Evolutionary conservation across 208 protist genomes (phyloP), one percentile per base, ranked within the genome.

Genomic region (Plasmodiophora brassicae): DNA sequence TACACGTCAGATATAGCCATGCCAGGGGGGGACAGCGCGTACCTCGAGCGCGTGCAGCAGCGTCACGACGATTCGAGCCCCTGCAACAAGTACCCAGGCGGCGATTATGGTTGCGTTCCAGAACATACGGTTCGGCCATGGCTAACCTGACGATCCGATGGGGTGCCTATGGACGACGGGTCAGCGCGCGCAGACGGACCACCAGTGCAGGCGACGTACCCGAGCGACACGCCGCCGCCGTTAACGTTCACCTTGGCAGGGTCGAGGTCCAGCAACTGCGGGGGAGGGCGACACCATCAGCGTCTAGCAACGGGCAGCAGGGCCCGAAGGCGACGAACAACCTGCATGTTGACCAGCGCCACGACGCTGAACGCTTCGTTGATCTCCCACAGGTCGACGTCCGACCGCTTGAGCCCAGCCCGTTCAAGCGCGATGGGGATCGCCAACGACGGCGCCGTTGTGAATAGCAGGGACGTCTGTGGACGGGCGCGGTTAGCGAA

Each of bases 291-390:
- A n/a, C n/a, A n/a, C n/a, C n/a, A n/a, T n/a, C n/a, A n/a, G n/a
- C n/a, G 50, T 57, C 14, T 25, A 14, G 14, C 25, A 57, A 25
- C 25, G 14, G 50, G 20, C 25, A 28, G 50, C 20, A 28, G 50
- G 25, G 25, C 14, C 25, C 25, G 14, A 57, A 28, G 25, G 25
- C 50, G 25, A 57, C 20, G 14, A 57, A 14, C 25, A 57, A 57
- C 50, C 50, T 57, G 14, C 20, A 57, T 57, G 50, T 57, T 57
- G 14, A 25, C 50, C 50, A 57, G 50, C 50, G 50, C 25, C 50
- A 57, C 50, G 28, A 84, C 84, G 20, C 95, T 92, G 92, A 99
- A 99, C 54, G 97, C 96, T 93, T 98, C 97, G 93, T 98, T 99
- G 85, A 98, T 95, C 60, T 98, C 97, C 41, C 41, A 86, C 35